These are phyloP conservation scores for Ustilago hordei DNA, from an alignment of 1,284 basidiomycete genomes.

Conservation along the genomic window DNA sequence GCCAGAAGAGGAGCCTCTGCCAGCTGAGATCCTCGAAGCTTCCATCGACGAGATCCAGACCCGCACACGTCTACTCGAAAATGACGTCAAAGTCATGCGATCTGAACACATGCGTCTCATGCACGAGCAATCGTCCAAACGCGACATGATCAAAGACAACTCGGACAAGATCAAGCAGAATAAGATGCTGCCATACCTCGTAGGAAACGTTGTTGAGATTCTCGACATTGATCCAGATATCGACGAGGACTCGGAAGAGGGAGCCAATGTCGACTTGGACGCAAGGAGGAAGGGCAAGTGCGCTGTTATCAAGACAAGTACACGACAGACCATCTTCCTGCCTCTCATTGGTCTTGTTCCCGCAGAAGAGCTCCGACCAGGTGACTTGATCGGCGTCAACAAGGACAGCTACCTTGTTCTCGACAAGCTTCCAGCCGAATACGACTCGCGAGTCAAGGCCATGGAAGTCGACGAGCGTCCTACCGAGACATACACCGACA, in stretches of 20 bases:
- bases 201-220: constrained; percentile 87
- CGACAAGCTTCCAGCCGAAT: constrained; percentile 84
- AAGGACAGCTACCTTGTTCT: constrained; percentile 99
- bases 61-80: constrained; percentile 67
- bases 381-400: constrained; percentile 97
- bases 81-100: constrained; percentile 69
- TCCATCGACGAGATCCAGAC: constrained; percentile 66
- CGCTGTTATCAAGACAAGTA: constrained; percentile 98
- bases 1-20: constrained; percentile 51
- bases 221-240: constrained; percentile 90
- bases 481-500: constrained; percentile 82
- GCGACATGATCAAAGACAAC: constrained; percentile 98
- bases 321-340: constrained; percentile 93
- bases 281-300: constrained; percentile 96
- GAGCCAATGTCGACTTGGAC: constrained; percentile 91
- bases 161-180: constrained; percentile 99
- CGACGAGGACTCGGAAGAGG: constrained; percentile 82
- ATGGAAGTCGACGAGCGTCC: constrained; percentile 93
- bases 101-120: constrained; percentile 85
- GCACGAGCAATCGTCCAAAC: constrained; percentile 95
- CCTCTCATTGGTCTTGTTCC: constrained; percentile 97
- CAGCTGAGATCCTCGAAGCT: constrained; percentile 64
- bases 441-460: constrained; percentile 82
- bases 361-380: constrained; percentile 85
- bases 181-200: constrained; percentile 97